Evolutionary conservation across 768 basidiomycete species (phyloP).

Genomic region (Mycena polygramma): DNA sequence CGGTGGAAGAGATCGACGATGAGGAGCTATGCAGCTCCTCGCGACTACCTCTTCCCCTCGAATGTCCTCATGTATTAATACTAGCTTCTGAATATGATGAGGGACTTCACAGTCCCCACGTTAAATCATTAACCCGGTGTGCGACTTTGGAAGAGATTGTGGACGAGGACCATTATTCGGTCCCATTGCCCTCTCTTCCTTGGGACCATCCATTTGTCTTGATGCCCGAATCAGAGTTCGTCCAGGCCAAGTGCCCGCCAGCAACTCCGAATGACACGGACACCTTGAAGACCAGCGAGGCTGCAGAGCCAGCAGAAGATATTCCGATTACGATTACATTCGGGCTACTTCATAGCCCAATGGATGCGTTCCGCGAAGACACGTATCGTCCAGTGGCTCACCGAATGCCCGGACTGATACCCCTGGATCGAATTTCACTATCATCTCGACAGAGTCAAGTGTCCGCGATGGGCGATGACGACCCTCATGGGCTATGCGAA

Average conservation of each 20-base stretch:
- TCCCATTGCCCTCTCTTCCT: too few species aligned
- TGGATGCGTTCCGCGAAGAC: background rate
- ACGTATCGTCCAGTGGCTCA: background rate
- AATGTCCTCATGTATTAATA: background rate
- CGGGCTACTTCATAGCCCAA: background rate
- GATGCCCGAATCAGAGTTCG: too few species aligned
- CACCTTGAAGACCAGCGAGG: too few species aligned
- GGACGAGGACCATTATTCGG: too few species aligned
- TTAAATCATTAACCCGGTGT: too few species aligned
- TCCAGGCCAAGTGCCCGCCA: too few species aligned
- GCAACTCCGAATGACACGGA: too few species aligned
- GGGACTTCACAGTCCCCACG: too few species aligned
- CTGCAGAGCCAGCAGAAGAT: background rate
- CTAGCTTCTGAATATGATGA: too few species aligned
- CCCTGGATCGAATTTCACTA: background rate
- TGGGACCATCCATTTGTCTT: too few species aligned
- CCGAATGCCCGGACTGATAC: background rate
- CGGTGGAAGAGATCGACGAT: background rate
- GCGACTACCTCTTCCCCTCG: background rate
- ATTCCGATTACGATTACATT: background rate
- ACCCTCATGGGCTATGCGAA: background rate
- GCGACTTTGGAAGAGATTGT: too few species aligned
- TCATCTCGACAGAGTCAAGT: background rate
- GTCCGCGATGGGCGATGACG: slow-evolving; percentile 4
- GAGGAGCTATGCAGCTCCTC: background rate